These are phyloP conservation scores for Saturnispora gosingensis DNA, from an alignment of 805 yeast genomes.

Conservation along the genomic window DNA sequence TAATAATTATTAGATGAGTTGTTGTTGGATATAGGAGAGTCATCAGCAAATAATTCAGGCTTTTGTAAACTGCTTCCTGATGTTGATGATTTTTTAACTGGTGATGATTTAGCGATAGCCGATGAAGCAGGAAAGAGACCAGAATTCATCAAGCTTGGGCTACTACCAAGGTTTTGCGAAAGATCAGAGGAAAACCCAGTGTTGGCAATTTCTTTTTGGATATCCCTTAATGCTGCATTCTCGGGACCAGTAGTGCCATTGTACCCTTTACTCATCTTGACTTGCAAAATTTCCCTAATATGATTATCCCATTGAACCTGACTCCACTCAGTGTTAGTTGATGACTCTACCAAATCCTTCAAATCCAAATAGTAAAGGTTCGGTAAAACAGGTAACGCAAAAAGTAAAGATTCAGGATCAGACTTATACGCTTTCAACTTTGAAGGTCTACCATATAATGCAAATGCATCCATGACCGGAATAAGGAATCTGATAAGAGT, in stretches of 20 bases:
- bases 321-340: slow-evolving; percentile 37
- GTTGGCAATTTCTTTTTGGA: slow-evolving; percentile 16
- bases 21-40: background rate
- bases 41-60: background rate
- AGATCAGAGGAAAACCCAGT: background rate
- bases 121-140: slow-evolving; percentile 2
- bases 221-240: slow-evolving; percentile 31
- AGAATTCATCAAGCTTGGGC: slow-evolving; percentile 5
- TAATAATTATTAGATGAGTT: background rate
- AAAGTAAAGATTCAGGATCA: slow-evolving; percentile 56
- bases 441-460: slow-evolving; percentile 72
- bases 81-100: background rate
- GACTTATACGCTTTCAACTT: slow-evolving; percentile 66
- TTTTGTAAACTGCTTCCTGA: background rate
- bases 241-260: slow-evolving; percentile 69
- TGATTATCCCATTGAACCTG: slow-evolving; percentile 49
- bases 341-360: slow-evolving; percentile 39
- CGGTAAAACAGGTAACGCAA: slow-evolving; percentile 79
- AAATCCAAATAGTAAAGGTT: slow-evolving; percentile 62
- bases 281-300: slow-evolving; percentile 45
- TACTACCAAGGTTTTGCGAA: slow-evolving; percentile 9
- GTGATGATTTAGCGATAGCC: background rate
- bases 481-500: slow-evolving; percentile 74
- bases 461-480: slow-evolving; percentile 68
- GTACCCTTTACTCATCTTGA: slow-evolving; percentile 51